Conservation (phyloP, 768 basidiomycete genomes). For the Xerocomus brunneocitrinus region DNA sequence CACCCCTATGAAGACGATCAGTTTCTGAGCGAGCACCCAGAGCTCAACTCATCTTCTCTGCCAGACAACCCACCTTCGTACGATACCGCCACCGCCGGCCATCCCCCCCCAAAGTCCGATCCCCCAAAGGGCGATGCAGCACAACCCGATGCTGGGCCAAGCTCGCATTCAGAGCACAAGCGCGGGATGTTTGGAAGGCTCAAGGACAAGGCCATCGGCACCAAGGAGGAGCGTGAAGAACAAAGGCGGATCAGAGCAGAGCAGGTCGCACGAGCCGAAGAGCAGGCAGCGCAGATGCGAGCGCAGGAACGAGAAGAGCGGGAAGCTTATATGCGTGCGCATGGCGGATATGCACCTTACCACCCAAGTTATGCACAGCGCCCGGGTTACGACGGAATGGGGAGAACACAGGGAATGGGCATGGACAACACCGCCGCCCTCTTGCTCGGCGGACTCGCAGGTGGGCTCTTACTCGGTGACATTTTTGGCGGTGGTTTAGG, state of each 20-base stretch:
- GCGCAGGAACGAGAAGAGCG: slow-evolving; percentile 24
- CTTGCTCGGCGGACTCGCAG: slow-evolving; percentile 43
- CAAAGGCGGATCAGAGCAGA: slow-evolving; percentile 32
- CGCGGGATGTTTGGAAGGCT: slow-evolving; percentile 55
- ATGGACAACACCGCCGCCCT: slow-evolving; percentile 9
- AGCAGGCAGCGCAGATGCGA: slow-evolving; percentile 16
- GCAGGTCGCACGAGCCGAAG: slow-evolving; percentile 25
- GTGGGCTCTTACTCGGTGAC: slow-evolving; percentile 48
- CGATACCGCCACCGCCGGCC: slow-evolving; percentile 22
- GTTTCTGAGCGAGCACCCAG: slow-evolving; percentile 54
- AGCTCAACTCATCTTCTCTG: slow-evolving; percentile 28
- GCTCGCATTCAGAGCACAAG: slow-evolving; percentile 29
- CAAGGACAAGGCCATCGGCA: slow-evolving; percentile 60
- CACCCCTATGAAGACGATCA: slow-evolving; percentile 70
- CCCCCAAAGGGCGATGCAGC: background rate
- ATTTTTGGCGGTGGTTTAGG: slow-evolving; percentile 40
- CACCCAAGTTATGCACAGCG: slow-evolving; percentile 16
- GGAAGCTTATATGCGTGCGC: slow-evolving; percentile 33
- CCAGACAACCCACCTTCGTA: slow-evolving; percentile 27
- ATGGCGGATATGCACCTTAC: slow-evolving; percentile 30
- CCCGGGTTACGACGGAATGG: background rate
- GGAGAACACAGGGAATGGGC: background rate
- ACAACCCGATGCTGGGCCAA: background rate
- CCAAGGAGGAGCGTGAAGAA: slow-evolving; percentile 59
- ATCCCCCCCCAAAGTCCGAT: slow-evolving; percentile 22